Evolutionary conservation across 1,284 basidiomycete genomes (phyloP).

Genomic region (Macrocystidia cucumis): DNA sequence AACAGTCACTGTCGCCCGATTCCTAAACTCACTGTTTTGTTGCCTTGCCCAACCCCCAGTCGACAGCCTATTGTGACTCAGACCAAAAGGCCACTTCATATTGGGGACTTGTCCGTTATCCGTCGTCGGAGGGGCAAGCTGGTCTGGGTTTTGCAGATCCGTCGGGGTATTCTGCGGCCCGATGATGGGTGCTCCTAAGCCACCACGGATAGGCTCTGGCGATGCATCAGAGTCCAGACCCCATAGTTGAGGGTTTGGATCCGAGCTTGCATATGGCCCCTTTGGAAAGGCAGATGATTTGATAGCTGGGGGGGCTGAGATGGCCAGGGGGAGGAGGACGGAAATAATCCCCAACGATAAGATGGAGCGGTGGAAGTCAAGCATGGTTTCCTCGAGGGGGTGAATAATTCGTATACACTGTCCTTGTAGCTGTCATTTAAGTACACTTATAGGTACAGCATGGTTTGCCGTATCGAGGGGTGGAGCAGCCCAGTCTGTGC

Average conservation of each 20-base stretch:
- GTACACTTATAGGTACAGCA: no score
- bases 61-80: slow-evolving; percentile 43
- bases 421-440: no score
- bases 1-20: neutral
- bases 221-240: slow-evolving; percentile 4
- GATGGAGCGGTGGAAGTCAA: no score
- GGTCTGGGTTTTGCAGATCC: slow-evolving; percentile 39
- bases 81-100: slow-evolving; percentile 52
- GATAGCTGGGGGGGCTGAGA: slow-evolving; percentile 6
- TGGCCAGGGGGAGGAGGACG: no score
- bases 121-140: slow-evolving; percentile 43
- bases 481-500: no score
- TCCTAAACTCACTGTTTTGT: slow-evolving; percentile 33
- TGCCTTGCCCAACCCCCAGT: slow-evolving; percentile 51
- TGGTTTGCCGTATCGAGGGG: no score
- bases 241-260: slow-evolving; percentile 8
- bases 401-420: no score
- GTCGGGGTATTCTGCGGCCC: slow-evolving; percentile 42
- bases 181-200: slow-evolving; percentile 25
- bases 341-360: no score
- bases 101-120: slow-evolving; percentile 35
- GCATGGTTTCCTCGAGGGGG: no score
- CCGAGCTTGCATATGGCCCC: no score
- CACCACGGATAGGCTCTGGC: slow-evolving; percentile 16
- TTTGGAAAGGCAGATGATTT: no score